These are phyloP conservation scores for Colletotrichum musicola DNA, from an alignment of 2,329 filamentous ascomycete species.

Conservation along the genomic window DNA sequence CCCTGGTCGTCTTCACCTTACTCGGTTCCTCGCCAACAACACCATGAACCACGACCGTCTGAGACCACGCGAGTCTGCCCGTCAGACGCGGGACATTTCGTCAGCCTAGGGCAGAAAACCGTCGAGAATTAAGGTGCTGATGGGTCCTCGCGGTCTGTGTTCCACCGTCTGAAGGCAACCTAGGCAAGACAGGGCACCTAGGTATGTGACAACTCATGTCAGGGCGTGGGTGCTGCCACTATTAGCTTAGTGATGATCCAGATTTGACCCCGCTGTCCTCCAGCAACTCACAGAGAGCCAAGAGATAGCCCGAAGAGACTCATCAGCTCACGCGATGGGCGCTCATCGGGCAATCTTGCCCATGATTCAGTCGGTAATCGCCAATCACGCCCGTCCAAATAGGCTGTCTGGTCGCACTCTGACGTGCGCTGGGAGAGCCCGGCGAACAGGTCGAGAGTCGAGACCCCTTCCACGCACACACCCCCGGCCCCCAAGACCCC, in stretches of 20 bases:
- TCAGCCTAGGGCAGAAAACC: conserved; percentile 18
- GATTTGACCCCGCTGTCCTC: not conserved
- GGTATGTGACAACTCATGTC: not conserved
- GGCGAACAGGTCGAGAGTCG: not conserved
- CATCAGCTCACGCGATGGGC: conserved; percentile 21
- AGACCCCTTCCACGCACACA: not conserved
- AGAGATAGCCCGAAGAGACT: conserved; percentile 15
- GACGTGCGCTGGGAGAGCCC: conserved; percentile 20
- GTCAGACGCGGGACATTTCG: conserved; percentile 11
- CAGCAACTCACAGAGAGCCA: conserved; percentile 29
- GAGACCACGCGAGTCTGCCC: conserved; percentile 14
- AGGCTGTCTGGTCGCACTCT: conserved; percentile 6
- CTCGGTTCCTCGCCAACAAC: not conserved
- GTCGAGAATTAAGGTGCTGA: not conserved
- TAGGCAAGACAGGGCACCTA: too few relatives aligned
- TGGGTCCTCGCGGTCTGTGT: not conserved
- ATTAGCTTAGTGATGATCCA: conserved; percentile 1
- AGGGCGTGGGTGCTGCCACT: not conserved
- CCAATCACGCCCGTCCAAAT: conserved; percentile 24
- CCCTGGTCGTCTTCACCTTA: too few relatives aligned
- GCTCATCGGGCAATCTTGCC: conserved; percentile 31
- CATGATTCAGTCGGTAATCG: conserved; percentile 26
- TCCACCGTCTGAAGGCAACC: too few relatives aligned
- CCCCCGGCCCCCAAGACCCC: too few relatives aligned
- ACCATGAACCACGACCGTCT: not conserved